Conservation (phyloP, 768 basidiomycete genomes). For the Tulasnella sp. region DNA sequence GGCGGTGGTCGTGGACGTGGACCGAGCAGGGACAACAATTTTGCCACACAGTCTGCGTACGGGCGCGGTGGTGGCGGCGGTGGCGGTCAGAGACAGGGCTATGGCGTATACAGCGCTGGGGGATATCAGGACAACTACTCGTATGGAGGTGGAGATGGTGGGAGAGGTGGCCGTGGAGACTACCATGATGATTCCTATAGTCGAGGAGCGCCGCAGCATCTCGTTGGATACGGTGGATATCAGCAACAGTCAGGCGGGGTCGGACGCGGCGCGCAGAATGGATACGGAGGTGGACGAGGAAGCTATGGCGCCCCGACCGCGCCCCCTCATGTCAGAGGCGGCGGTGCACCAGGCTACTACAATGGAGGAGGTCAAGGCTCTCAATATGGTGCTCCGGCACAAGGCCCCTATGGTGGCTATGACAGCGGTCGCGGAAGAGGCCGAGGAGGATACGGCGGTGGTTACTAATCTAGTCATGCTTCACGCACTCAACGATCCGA, state of each 20-base stretch:
- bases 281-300: constrained; percentile 21
- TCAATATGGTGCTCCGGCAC: neutral
- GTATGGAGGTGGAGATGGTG: neutral
- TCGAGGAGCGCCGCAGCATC: constrained; percentile 34
- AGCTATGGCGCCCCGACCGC: too few relatives aligned
- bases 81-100: constrained; percentile 4
- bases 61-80: constrained; percentile 17
- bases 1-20: constrained; percentile 20
- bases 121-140: constrained; percentile 24
- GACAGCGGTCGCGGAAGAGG: constrained; percentile 9
- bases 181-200: neutral
- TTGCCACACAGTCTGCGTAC: constrained; percentile 1
- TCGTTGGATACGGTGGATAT: constrained; percentile 19
- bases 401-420: constrained; percentile 12
- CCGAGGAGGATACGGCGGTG: constrained; percentile 21
- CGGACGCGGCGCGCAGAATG: constrained; percentile 25
- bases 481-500: neutral
- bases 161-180: neutral
- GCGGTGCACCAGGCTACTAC: constrained; percentile 14
- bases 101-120: constrained; percentile 36
- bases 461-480: constrained; percentile 33
- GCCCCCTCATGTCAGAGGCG: neutral
- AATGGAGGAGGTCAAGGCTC: constrained; percentile 18
- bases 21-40: constrained; percentile 6
- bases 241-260: constrained; percentile 17